Evolutionary conservation across 495 filamentous ascomycete genomes (phyloP), one percentile per base, ranked within the genome.

Genomic region (Bacidia rubella): DNA sequence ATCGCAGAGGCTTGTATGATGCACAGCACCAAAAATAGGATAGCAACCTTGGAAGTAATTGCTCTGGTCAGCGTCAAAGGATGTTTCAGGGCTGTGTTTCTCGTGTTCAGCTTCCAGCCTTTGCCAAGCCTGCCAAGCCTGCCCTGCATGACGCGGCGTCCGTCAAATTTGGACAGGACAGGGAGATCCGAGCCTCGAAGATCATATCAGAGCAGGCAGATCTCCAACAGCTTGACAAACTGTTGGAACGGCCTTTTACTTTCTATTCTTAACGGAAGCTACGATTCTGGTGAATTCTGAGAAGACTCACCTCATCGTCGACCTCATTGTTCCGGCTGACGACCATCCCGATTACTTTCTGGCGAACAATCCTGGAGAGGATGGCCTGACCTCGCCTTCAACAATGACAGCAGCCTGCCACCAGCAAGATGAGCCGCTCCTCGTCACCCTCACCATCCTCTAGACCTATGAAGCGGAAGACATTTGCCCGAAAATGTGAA

Each of bases 401-500:
- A 35, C 5, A 5, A 35, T 35, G 7, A 35, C 15, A 35, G 5
- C 29, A 35, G 29, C 5, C 15, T 15, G 21, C 26, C 10, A 3
- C 22, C 3, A 26, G 44, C 44, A 25, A 24, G 19, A 47, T 15
- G 21, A 47, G 19, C 15, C 44, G 68, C 19, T 70, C 71, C 17
- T 70, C 74, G 39, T 70, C 77, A 11, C 68, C 68, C 48, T 74
- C 67, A 61, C 66, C 73, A 25, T 74, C 75, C 60, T 69, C 70
- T 23, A 54, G 65, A 65, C 58, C n/a, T 61, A 71, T 58, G 63
- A 71, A 60, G 57, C 75, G 58, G 47, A 66, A 68, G 57, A 70
- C 70, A 59, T 92, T 81, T 76, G 86, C 81, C 5, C 77, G 86
- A 42, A 80, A 76, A 60, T 76, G 84, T 60, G 89, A 96, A 70